phyloP scores from a whole-genome alignment of 2,329 filamentous ascomycete genomes.

The Epichloe gansuensis region DNA sequence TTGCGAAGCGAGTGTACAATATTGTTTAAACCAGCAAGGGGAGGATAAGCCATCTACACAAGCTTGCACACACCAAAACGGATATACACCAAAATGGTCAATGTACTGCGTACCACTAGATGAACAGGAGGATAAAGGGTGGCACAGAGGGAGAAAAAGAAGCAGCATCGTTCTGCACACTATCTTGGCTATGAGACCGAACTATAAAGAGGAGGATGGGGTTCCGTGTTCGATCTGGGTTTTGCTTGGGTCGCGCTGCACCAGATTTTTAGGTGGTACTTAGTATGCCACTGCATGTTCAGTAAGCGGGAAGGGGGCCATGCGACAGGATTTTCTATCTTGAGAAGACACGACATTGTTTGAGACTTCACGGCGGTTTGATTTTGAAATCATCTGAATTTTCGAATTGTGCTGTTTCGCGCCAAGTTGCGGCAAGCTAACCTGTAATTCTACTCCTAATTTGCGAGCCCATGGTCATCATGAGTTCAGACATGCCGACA shows the following conservation, averaged over 20 bases:
- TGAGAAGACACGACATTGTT: too few species aligned
- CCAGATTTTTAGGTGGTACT: neutral
- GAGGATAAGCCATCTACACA: neutral
- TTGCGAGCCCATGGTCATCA: neutral
- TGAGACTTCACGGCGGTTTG: neutral
- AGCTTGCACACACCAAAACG: neutral
- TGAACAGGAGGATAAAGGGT: too few species aligned
- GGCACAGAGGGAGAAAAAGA: neutral
- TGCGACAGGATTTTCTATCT: too few species aligned
- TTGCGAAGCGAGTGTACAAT: constrained; percentile 72
- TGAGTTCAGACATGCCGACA: neutral
- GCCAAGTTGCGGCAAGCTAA: neutral
- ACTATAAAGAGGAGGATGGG: neutral
- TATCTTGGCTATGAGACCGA: neutral
- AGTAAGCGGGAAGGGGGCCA: too few species aligned
- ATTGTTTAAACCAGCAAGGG: constrained; percentile 44
- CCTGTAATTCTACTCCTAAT: neutral
- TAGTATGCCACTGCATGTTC: too few species aligned
- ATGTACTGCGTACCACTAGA: too few species aligned
- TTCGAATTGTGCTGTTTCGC: neutral
- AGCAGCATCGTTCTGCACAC: neutral
- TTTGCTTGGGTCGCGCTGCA: neutral
- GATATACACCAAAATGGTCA: too few species aligned
- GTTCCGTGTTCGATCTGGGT: neutral
- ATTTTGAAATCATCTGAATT: neutral